Evolutionary conservation across 2,329 filamentous ascomycete genomes (phyloP), one percentile per base, ranked within the genome.

Genomic region (Phyllosticta capitalensis): DNA sequence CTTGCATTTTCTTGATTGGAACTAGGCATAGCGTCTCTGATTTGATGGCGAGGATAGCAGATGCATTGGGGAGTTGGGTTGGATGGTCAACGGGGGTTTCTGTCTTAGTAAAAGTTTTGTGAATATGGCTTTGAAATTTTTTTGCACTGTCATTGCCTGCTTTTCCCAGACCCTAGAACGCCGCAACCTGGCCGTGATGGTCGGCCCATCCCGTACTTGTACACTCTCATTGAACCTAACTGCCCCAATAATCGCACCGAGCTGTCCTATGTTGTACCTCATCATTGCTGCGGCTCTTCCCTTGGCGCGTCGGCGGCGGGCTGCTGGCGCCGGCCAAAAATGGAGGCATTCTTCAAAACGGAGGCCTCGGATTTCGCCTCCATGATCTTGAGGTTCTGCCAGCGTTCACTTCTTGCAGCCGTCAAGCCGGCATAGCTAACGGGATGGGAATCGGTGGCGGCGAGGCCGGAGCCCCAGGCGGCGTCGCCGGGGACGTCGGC

Each of bases 401-500:
- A 45, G 5, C 17, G 12, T 6, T 7, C n/a, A 2, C 4, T 19
- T 7, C 17, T 45, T 3, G 38, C 38, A 1, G 3, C 38, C 17
- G 3, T n/a, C 38, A 45, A 19, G 14, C 17, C 38, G n/a, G 38
- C 38, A n/a, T 45, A 45, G 17, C 38, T 45, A 45, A 45, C 38
- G 7, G 24, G 22, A 19, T 59, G 49, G 3, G 33, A 50, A 12
- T 22, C 28, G 9, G 21, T 19, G 9, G 58, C 38, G 9, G 38
- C n/a, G 9, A 54, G 38, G 45, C 58, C 58, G 2, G 58, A 59
- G 30, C 58, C 58, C 58, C 58, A 60, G 22, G 54, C 49, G 3
- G 54, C 58, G 50, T 49, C 26, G 24, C 84, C 83, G 9, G 72
- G 70, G 33, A 85, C 75, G 68, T 83, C 76, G 70, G 80, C 82